Evolutionary conservation across 257 asterid genomes (phyloP), one percentile per base, ranked within the genome.

Genomic region (Nicotiana sylvestris): DNA sequence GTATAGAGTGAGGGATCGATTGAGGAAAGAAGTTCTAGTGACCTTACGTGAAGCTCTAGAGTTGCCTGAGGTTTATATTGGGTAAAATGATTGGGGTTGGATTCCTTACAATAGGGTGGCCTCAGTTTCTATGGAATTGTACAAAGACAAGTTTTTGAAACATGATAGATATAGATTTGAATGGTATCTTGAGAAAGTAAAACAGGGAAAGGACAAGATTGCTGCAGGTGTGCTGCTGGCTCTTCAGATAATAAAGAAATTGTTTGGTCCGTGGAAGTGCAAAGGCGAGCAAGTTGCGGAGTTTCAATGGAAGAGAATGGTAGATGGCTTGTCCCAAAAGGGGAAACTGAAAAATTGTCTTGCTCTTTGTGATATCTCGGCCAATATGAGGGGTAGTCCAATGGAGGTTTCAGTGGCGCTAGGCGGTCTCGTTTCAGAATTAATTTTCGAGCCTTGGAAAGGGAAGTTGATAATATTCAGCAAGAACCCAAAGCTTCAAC

Each of bases 221-320:
- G 87, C 92, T 0, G 90, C 92, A 1, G 90, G 91, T 6, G 93
- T 91, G 0, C 67, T 92, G 86, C 89, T 92, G 2, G 93, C 93
- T 0, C 94, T 88, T n/a, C 64, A 85, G 56, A 88, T 88, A 62
- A 85, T 90, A 1, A 46, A 33, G 2, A 0, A 87, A 86, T 17
- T 9, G 1, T 80, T 9, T 0, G 86, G 30, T 29, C 30, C 30
- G 2, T 29, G 30, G 30, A 29, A 29, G 30, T 29, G 30, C 30
- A 83, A 32, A 83, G 72, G 1, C 6, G 87, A 80, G 2, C 58
- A 81, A 66, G 92, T 91, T 56, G 87, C 89, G 0, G 93, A 86
- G 87, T 91, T 90, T 39, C 95, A 91, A 69, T 90, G 92, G 95
- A 88, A 86, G 67, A 83, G 91, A 65, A 85, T 92, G 88, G 94